These are phyloP conservation scores for Rubus idaeus DNA, from an alignment of 306 rosid genomes.

Conservation along the genomic window DNA sequence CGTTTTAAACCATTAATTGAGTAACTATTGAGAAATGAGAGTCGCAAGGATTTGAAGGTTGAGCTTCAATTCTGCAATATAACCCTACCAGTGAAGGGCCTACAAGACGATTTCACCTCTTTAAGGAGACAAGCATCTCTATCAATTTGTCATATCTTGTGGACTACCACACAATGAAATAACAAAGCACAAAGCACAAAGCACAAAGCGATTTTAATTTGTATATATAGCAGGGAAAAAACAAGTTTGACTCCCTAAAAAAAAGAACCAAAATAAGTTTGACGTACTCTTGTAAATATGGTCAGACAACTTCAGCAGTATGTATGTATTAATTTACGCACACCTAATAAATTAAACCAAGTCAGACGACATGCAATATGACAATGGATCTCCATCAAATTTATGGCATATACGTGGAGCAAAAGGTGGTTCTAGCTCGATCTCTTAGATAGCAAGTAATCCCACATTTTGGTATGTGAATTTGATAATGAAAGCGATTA, in stretches of 20 bases:
- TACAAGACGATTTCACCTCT: neutral
- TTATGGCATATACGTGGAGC: neutral
- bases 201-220: neutral
- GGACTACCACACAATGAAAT: neutral
- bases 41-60: neutral
- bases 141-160: constrained; percentile 5
- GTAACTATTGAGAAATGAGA: neutral
- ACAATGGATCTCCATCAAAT: neutral
- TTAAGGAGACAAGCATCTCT: constrained; percentile 20
- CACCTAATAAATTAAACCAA: neutral
- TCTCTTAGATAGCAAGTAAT: neutral
- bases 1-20: neutral
- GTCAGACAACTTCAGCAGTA: constrained; percentile 5
- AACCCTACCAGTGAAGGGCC: neutral
- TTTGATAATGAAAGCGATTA: neutral
- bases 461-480: neutral
- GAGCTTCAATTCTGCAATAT: neutral
- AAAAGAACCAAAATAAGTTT: neutral
- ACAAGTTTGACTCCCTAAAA: constrained; percentile 7
- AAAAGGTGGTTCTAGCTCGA: neutral
- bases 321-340: constrained; percentile 5
- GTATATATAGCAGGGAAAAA: neutral
- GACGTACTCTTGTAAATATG: constrained; percentile 1
- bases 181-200: neutral
- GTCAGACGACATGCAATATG: neutral